These are phyloP conservation scores for Didymella exigua DNA, from an alignment of 2,329 filamentous ascomycete genomes.

Conservation along the genomic window DNA sequence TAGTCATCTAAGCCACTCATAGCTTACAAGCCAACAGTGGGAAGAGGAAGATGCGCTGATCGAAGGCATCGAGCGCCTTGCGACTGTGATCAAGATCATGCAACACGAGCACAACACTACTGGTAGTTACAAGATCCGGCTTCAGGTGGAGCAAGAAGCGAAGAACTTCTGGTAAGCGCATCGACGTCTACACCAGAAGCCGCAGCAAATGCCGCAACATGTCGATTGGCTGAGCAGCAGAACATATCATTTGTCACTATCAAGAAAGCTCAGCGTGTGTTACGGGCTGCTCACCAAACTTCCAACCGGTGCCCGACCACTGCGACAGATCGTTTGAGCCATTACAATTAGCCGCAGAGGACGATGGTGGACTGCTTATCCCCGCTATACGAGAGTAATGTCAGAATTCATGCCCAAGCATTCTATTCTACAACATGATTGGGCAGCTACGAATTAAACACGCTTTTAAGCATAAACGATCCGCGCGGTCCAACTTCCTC, in stretches of 20 bases:
- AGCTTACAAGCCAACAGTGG: constrained; percentile 48
- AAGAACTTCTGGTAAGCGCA: constrained; percentile 42
- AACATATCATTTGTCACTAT: neutral
- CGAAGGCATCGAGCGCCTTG: constrained; percentile 71
- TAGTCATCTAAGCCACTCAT: neutral
- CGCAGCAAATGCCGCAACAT: neutral
- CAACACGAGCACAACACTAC: constrained; percentile 35
- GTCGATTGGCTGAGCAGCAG: neutral
- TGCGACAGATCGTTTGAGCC: neutral
- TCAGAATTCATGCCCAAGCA: neutral
- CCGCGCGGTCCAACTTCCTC: constrained; percentile 13
- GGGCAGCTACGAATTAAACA: constrained; percentile 2
- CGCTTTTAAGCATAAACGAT: constrained; percentile 11
- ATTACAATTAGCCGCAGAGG: neutral
- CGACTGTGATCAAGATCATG: constrained; percentile 53
- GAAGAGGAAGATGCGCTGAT: constrained; percentile 68
- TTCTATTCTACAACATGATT: neutral
- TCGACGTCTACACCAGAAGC: neutral
- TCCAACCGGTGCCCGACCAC: constrained; percentile 3
- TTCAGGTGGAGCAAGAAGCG: constrained; percentile 24
- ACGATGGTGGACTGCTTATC: constrained; percentile 3
- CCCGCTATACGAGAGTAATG: constrained; percentile 10
- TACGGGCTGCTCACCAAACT: neutral
- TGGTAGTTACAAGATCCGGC: constrained; percentile 19
- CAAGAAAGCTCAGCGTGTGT: neutral